These are phyloP conservation scores for Ganoderma leucocontextum DNA, from an alignment of 1,284 basidiomycete genomes.

Conservation along the genomic window DNA sequence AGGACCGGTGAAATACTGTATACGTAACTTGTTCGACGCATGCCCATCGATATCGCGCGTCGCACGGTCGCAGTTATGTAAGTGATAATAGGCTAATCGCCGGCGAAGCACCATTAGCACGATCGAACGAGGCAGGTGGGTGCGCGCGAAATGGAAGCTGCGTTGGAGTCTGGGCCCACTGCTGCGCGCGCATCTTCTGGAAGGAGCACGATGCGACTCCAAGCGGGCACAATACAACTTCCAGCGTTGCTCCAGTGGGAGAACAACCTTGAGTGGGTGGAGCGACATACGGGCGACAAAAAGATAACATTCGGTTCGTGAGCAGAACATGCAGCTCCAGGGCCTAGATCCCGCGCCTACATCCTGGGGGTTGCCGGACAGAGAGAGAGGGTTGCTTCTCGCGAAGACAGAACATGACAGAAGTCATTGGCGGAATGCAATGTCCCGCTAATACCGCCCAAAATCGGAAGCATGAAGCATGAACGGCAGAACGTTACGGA, in stretches of 20 bases:
- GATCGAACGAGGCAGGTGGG: conserved; percentile 9
- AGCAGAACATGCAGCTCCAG: not conserved
- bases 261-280: not conserved
- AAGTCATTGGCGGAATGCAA: not conserved
- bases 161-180: not conserved
- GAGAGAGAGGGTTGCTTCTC: conserved; percentile 4
- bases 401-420: not conserved
- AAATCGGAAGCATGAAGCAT: not conserved
- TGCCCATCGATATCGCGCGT: not conserved
- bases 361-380: not conserved
- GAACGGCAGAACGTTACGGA: not conserved
- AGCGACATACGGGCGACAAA: not conserved
- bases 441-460: not conserved
- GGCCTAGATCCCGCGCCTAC: not conserved
- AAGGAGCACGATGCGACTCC: not conserved
- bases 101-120: not conserved
- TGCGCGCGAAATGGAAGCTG: conserved; percentile 12
- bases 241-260: not conserved
- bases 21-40: not conserved
- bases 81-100: not conserved
- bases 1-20: too few relatives aligned
- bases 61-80: not conserved
- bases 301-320: not conserved
- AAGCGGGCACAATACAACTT: not conserved
- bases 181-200: not conserved